phyloP scores from a whole-genome alignment of 805 yeast species.

The Nakazawaea peltata region DNA sequence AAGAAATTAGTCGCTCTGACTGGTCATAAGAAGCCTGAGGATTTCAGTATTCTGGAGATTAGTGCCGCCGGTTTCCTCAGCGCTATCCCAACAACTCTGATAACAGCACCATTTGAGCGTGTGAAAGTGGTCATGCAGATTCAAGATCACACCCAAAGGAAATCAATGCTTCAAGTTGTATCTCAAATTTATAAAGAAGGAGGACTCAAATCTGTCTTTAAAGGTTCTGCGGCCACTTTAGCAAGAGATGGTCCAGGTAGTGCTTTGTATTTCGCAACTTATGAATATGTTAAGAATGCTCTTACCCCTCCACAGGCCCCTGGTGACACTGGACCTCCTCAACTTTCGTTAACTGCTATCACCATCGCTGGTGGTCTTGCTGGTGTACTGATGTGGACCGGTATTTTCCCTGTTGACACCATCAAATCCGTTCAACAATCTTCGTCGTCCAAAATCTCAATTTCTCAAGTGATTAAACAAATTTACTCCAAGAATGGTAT shows the following conservation, averaged over 20 bases:
- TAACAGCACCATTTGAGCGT: slow-evolving; percentile 97
- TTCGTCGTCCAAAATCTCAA: slow-evolving; percentile 41
- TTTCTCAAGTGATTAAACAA: slow-evolving; percentile 55
- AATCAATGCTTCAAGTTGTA: slow-evolving; percentile 52
- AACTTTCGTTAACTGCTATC: slow-evolving; percentile 64
- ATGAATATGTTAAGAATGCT: slow-evolving; percentile 67
- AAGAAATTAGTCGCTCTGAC: slow-evolving; percentile 55
- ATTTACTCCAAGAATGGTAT: slow-evolving; percentile 75
- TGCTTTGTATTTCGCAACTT: slow-evolving; percentile 91
- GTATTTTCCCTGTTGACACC: slow-evolving; percentile 94
- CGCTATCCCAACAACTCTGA: slow-evolving; percentile 90
- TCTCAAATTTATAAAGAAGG: slow-evolving; percentile 67
- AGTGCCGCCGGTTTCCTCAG: slow-evolving; percentile 91
- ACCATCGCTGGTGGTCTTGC: slow-evolving; percentile 92
- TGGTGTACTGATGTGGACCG: slow-evolving; percentile 95
- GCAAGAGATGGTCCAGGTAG: slow-evolving; percentile 98
- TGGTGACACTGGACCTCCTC: slow-evolving; percentile 43
- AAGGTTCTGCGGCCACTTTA: slow-evolving; percentile 86
- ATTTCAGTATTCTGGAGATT: slow-evolving; percentile 59
- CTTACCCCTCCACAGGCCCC: too few species aligned
- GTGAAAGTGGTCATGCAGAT: slow-evolving; percentile 90
- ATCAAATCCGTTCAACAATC: slow-evolving; percentile 80
- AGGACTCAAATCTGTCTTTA: slow-evolving; percentile 76
- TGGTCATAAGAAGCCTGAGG: slow-evolving; percentile 26
- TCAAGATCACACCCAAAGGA: slow-evolving; percentile 39